A percentile compares a stretch with the other conserved stretches of the same genome.
These are phyloP conservation scores for Exsudoporus floridanus DNA, from an alignment of 1,284 basidiomycete genomes.

Conservation along the genomic window DNA sequence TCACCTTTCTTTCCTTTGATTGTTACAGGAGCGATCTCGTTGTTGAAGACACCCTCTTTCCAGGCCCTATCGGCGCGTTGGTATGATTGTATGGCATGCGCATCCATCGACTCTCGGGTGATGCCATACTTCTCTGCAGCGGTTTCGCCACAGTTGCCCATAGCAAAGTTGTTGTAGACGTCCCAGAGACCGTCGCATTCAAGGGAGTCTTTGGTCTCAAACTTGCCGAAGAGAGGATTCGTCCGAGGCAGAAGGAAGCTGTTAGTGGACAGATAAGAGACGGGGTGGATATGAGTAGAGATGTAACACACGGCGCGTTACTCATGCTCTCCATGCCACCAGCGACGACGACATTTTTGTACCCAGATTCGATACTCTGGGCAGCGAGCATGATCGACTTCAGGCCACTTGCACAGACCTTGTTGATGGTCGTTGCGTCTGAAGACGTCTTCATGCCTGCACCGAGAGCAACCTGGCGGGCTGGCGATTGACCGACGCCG, in stretches of 20 bases:
- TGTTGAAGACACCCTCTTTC: constrained; percentile 80
- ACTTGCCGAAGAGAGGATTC: constrained; percentile 88
- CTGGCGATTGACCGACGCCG: constrained; percentile 93
- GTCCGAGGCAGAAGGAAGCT: constrained; percentile 92
- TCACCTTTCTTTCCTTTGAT: constrained; percentile 96
- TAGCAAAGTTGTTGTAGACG: constrained; percentile 92
- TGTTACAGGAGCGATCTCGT: constrained; percentile 90
- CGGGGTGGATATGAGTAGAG: background rate
- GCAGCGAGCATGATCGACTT: constrained; percentile 93
- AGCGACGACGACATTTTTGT: constrained; percentile 84
- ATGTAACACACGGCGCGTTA: constrained; percentile 75
- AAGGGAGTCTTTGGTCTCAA: constrained; percentile 84
- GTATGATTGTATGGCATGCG: constrained; percentile 93
- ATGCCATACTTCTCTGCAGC: constrained; percentile 86
- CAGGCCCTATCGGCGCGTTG: constrained; percentile 90
- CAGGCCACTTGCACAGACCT: constrained; percentile 96
- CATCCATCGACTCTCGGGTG: constrained; percentile 83
- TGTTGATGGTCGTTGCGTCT: constrained; percentile 99
- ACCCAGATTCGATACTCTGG: constrained; percentile 86
- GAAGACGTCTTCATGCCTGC: constrained; percentile 82
- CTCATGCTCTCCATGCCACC: constrained; percentile 99
- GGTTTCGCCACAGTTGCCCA: constrained; percentile 94
- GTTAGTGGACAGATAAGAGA: constrained; percentile 9
- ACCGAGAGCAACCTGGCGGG: constrained; percentile 89
- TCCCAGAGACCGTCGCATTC: constrained; percentile 95